phyloP scores from a whole-genome alignment of 2,329 filamentous ascomycete genomes.

The Penicillium sp. region DNA sequence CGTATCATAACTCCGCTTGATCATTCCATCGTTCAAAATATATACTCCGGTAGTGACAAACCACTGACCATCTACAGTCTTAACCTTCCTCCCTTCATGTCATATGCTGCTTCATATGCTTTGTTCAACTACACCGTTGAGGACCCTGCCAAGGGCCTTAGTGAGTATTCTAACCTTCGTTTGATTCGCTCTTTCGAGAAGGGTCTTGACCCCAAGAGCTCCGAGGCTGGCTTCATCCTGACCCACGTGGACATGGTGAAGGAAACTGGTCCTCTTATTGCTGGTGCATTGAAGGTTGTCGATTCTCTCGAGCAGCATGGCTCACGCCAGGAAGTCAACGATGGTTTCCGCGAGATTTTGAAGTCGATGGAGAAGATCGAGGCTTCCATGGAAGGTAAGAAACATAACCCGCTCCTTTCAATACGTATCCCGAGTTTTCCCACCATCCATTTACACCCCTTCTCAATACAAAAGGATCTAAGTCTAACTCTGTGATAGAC shows the following conservation, averaged over 20 bases:
- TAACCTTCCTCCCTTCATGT: constrained; percentile 91
- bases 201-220: constrained; percentile 81
- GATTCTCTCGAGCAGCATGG: constrained; percentile 53
- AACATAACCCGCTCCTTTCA: neutral
- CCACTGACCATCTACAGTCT: constrained; percentile 44
- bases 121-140: constrained; percentile 65
- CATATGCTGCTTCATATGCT: constrained; percentile 68
- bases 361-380: constrained; percentile 70
- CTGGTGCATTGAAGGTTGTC: constrained; percentile 69
- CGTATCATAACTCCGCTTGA: neutral
- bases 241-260: constrained; percentile 96
- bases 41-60: neutral
- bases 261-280: constrained; percentile 76
- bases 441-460: no score
- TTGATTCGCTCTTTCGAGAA: constrained; percentile 89
- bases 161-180: constrained; percentile 66
- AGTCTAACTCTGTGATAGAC: constrained; percentile 38
- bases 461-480: neutral
- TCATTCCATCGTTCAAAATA: neutral
- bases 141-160: constrained; percentile 55
- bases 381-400: constrained; percentile 70
- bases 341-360: constrained; percentile 63
- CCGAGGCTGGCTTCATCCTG: constrained; percentile 93
- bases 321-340: constrained; percentile 63
- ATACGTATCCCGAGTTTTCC: no score